phyloP scores from a whole-genome alignment of 2,329 filamentous ascomycete genomes.

The Colletotrichum spinosum region DNA sequence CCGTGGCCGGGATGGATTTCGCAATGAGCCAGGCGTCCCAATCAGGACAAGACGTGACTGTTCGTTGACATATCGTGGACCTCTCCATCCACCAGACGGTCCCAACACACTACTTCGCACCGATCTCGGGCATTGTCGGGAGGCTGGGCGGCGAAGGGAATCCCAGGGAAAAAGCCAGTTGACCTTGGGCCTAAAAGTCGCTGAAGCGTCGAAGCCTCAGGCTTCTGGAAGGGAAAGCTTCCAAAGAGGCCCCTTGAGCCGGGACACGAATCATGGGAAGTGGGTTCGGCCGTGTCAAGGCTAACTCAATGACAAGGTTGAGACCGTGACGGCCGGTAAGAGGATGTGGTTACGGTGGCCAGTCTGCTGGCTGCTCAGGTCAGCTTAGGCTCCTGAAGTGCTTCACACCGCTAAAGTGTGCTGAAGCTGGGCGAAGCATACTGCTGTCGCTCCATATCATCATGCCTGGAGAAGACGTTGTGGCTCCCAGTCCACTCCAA shows the following conservation, averaged over 20 bases:
- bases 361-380: background rate
- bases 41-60: slow-evolving; percentile 34
- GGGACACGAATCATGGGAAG: slow-evolving; percentile 37
- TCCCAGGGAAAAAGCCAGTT: slow-evolving; percentile 16
- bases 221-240: slow-evolving; percentile 4
- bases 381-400: too few species aligned
- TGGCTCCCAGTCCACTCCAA: too few species aligned
- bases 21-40: slow-evolving; percentile 35
- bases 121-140: slow-evolving; percentile 38
- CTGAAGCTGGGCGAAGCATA: too few species aligned
- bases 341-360: background rate
- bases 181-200: slow-evolving; percentile 1
- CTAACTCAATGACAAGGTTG: slow-evolving; percentile 21
- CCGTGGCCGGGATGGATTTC: slow-evolving; percentile 29
- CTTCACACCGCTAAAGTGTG: too few species aligned
- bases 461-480: too few species aligned
- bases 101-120: slow-evolving; percentile 33
- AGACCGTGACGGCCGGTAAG: slow-evolving; percentile 26
- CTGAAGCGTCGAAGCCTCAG: slow-evolving; percentile 1
- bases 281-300: slow-evolving; percentile 33
- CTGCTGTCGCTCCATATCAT: too few species aligned
- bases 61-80: slow-evolving; percentile 35
- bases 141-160: slow-evolving; percentile 31
- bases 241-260: slow-evolving; percentile 20
- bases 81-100: slow-evolving; percentile 13